These are phyloP conservation scores for Melastoma candidum DNA, from an alignment of 441 rosid genomes.

Conservation along the genomic window DNA sequence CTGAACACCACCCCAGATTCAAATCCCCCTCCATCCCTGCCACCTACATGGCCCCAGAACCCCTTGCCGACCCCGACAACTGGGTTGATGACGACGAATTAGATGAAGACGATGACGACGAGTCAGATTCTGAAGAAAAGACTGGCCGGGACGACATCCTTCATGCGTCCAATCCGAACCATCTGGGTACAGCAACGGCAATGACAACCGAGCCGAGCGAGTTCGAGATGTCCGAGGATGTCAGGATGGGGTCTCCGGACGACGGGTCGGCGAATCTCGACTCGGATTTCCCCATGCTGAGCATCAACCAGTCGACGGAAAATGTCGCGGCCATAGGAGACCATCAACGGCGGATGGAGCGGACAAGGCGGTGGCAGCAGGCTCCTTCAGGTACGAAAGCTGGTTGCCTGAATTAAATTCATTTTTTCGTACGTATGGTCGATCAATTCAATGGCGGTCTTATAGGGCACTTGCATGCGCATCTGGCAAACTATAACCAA, in stretches of 20 bases:
- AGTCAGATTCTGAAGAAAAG: slow-evolving; percentile 41
- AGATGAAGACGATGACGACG: slow-evolving; percentile 19
- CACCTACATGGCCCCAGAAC: slow-evolving; percentile 19
- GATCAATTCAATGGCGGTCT: too few relatives aligned
- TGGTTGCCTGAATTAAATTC: slow-evolving; percentile 8
- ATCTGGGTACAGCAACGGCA: slow-evolving; percentile 8
- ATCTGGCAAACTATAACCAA: too few relatives aligned
- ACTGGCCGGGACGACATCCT: slow-evolving; percentile 22
- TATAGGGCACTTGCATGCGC: too few relatives aligned
- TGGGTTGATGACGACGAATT: slow-evolving; percentile 16
- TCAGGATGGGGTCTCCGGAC: slow-evolving; percentile 59
- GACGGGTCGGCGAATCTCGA: slow-evolving; percentile 51
- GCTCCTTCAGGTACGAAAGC: slow-evolving; percentile 23
- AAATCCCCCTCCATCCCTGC: slow-evolving; percentile 30
- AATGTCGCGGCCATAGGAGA: slow-evolving; percentile 6
- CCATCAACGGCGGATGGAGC: slow-evolving; percentile 30
- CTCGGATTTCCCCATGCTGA: slow-evolving; percentile 33
- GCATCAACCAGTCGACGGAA: slow-evolving; percentile 12
- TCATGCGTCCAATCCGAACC: slow-evolving; percentile 11
- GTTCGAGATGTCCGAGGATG: slow-evolving; percentile 67
- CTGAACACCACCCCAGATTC: slow-evolving; percentile 29
- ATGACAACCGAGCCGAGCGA: slow-evolving; percentile 58
- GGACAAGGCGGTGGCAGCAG: slow-evolving; percentile 39
- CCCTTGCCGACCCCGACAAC: slow-evolving; percentile 14
- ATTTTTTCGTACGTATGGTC: too few relatives aligned